Evolutionary conservation across 2,329 filamentous ascomycete genomes (phyloP).

Genomic region (Daldinia eschscholtzii): DNA sequence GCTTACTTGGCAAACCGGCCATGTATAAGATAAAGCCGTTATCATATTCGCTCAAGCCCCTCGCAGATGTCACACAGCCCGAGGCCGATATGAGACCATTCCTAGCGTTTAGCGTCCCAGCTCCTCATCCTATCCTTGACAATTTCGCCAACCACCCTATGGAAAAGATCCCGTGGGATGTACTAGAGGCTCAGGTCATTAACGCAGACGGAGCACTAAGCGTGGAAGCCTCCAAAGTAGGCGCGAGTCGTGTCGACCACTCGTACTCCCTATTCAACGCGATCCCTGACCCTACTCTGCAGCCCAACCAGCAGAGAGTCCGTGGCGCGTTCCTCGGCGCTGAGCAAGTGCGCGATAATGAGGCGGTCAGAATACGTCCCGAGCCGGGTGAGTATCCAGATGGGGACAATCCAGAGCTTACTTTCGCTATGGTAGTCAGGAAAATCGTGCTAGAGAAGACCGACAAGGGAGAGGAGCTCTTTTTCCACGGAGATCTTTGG

Average conservation of each 20-base stretch:
- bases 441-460: slow-evolving; percentile 52
- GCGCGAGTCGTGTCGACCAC: slow-evolving; percentile 62
- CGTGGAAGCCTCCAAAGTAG: slow-evolving; percentile 66
- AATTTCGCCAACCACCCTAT: slow-evolving; percentile 58
- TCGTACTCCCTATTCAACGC: slow-evolving; percentile 64
- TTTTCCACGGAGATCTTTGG: slow-evolving; percentile 50
- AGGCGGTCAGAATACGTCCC: slow-evolving; percentile 63
- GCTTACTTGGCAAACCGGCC: slow-evolving; percentile 1
- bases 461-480: slow-evolving; percentile 38
- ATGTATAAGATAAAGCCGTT: slow-evolving; percentile 42
- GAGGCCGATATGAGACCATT: slow-evolving; percentile 63
- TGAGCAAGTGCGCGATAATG: slow-evolving; percentile 62
- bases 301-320: slow-evolving; percentile 53
- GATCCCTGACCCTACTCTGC: slow-evolving; percentile 49
- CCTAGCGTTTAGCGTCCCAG: slow-evolving; percentile 64
- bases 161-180: slow-evolving; percentile 60
- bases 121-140: slow-evolving; percentile 52
- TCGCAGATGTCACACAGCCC: slow-evolving; percentile 56
- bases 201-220: slow-evolving; percentile 58
- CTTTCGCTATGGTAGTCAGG: slow-evolving; percentile 55
- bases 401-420: slow-evolving; percentile 49
- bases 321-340: slow-evolving; percentile 65
- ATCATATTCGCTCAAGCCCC: slow-evolving; percentile 56
- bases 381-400: slow-evolving; percentile 53
- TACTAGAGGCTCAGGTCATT: slow-evolving; percentile 51